Evolutionary conservation across 2,329 filamentous ascomycete species (phyloP).

Genomic region (Tolypocladium tropicale): DNA sequence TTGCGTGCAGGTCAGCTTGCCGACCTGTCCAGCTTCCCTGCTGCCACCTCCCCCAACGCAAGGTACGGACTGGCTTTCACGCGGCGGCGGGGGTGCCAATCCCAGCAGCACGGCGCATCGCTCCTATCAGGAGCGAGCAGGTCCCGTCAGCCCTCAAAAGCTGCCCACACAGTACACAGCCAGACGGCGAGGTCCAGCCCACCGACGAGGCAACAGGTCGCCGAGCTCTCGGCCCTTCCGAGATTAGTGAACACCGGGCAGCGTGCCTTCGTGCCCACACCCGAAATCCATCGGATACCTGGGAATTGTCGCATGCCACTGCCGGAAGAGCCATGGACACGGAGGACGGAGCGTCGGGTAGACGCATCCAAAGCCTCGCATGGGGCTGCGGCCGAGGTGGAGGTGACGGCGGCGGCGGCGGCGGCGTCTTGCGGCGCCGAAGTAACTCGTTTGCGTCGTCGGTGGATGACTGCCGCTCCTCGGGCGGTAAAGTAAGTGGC

Average conservation of each 20-base stretch:
- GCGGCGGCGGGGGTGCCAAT: background rate
- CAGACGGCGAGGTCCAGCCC: background rate
- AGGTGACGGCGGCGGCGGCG: background rate
- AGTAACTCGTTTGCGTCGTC: background rate
- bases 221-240: background rate
- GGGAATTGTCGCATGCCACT: background rate
- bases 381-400: background rate
- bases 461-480: background rate
- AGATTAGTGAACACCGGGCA: slow-evolving; percentile 1
- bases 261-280: background rate
- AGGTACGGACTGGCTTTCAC: background rate
- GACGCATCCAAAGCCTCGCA: no score
- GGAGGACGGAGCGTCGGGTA: no score
- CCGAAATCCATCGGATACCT: background rate
- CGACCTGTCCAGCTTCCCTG: background rate
- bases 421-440: background rate
- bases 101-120: background rate
- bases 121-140: background rate
- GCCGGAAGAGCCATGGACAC: background rate
- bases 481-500: background rate
- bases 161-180: background rate
- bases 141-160: background rate
- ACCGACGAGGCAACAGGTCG: background rate
- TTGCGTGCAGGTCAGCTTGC: background rate
- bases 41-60: background rate